Base-by-base conservation (phyloP, 352 stramenopile genomes). In the Phytophthora boehmeriae region DNA sequence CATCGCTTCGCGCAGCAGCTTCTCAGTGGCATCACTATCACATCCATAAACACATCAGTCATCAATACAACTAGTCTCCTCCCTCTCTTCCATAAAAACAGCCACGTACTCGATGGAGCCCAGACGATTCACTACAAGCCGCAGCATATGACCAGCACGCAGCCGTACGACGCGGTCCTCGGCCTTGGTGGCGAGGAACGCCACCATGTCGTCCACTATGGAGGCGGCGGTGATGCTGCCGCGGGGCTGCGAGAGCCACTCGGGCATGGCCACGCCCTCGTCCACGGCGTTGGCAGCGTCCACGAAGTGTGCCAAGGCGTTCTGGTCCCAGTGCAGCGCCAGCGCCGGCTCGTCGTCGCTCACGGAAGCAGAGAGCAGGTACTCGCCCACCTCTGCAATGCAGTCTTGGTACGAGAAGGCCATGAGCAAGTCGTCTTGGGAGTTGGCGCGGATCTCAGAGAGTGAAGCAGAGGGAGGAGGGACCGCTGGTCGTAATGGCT, bases 161-260 rank as follows among this genome's bases (percentile, higher is more conserved):
- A 88, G 46, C 1, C 84, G 57, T 23, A 86, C 73, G 17, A 61
- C 66, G 41, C 86, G 83, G 57, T 93, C 81, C 30, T 89, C 84
- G 5, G 79, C 80, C 45, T 79, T 61, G n/a, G 75, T 86, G 19
- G 72, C 78, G 3, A 78, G 38, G 59, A 75, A 68, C 50, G 62
- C 25, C 66, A 71, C 59, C 54, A 78, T 66, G 59, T 78, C 59
- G 11, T 78, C 66, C 8, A 68, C 71, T 20, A 78, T 17, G n/a
- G 71, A 78, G 45, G 73, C 71, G 10, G 66, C 22, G 22, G 71
- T 71, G 66, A 78, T 73, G 50, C 42, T 73, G 38, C 66, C 70
- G 1, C 57, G 57, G 5, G 66, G 59, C 25, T 73, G 63, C 25
- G 70, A 58, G 8, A 78, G 50, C 70, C 70, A 78, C 17, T 65